Conservation (phyloP, 2,329 filamentous ascomycete genomes). For the Exophiala dermatitidis region DNA sequence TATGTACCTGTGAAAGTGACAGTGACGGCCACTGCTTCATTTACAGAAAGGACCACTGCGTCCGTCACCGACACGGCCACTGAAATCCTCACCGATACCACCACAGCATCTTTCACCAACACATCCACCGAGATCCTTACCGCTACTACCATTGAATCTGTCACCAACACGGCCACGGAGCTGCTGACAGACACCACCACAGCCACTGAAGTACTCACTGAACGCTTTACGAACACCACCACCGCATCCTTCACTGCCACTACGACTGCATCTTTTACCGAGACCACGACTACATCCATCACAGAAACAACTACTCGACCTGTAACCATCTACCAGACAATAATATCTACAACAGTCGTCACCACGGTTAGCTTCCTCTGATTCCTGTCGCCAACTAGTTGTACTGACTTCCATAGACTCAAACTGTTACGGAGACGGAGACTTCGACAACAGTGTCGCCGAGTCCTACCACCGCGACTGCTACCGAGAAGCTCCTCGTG, state of each 20-base stretch:
- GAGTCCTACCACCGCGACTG: slow-evolving; percentile 9
- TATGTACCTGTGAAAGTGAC: slow-evolving; percentile 12
- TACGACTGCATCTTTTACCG: neutral
- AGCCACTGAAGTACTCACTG: slow-evolving; percentile 9
- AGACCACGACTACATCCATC: slow-evolving; percentile 5
- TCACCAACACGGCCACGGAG: slow-evolving; percentile 13
- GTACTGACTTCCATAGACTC: slow-evolving; percentile 10
- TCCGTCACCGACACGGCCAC: slow-evolving; percentile 14
- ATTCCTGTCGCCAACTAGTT: neutral
- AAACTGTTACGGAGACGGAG: slow-evolving; percentile 15
- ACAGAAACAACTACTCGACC: slow-evolving; percentile 15
- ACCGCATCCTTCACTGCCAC: neutral
- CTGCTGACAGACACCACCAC: slow-evolving; percentile 2
- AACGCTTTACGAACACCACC: slow-evolving; percentile 1
- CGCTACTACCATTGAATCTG: slow-evolving; percentile 1
- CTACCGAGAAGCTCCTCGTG: slow-evolving; percentile 13
- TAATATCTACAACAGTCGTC: slow-evolving; percentile 19
- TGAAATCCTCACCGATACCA: slow-evolving; percentile 2
- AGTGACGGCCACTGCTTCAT: slow-evolving; percentile 1
- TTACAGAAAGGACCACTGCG: slow-evolving; percentile 11
- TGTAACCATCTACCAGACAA: slow-evolving; percentile 21
- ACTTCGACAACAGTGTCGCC: slow-evolving; percentile 10
- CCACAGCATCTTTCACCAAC: neutral
- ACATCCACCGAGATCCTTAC: neutral
- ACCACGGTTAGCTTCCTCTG: slow-evolving; percentile 10